A percentile compares a stretch with the other conserved stretches of the same genome.
Evolutionary conservation across 1,284 basidiomycete species (phyloP).

Genomic region (Moesziomyces globuligerus): DNA sequence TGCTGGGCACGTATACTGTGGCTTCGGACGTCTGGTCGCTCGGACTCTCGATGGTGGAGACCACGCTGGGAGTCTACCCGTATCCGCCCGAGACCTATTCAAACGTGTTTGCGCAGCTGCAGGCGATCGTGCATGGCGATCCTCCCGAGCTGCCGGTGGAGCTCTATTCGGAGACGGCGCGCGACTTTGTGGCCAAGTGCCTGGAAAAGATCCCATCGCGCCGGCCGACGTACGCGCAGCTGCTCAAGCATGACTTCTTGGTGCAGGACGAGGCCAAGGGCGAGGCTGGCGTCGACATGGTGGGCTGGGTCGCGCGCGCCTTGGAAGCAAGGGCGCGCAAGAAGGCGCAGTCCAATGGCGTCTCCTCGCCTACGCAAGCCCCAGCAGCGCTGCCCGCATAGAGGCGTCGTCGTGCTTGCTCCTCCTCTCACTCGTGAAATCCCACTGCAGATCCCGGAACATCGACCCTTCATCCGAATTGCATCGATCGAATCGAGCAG

Average conservation of each 20-base stretch:
- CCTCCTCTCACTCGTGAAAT: neutral
- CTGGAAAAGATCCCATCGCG: conserved; percentile 71
- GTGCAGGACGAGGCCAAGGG: conserved; percentile 65
- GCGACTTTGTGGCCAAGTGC: conserved; percentile 64
- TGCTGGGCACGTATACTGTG: conserved; percentile 89
- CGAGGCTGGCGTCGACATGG: conserved; percentile 67
- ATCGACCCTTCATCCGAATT: neutral
- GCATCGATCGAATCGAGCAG: too few relatives aligned
- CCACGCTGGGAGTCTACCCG: conserved; percentile 89
- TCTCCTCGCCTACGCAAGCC: neutral
- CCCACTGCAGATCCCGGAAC: too few relatives aligned
- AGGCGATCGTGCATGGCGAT: conserved; percentile 93
- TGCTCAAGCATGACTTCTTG: conserved; percentile 83
- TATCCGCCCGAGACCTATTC: conserved; percentile 98
- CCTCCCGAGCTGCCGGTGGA: conserved; percentile 80
- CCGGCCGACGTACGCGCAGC: conserved; percentile 84
- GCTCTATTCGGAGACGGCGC: conserved; percentile 64
- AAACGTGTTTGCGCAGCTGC: conserved; percentile 95
- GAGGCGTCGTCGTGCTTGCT: too few relatives aligned
- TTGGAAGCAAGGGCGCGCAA: conserved; percentile 27
- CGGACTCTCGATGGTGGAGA: conserved; percentile 93
- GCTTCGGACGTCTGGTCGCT: conserved; percentile 98
- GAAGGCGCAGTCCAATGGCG: conserved; percentile 26
- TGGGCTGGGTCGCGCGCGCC: conserved; percentile 58
- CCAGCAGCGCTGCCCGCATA: neutral